phyloP scores from a whole-genome alignment of 176 grass and related monocot species.

The Avena eriantha region DNA sequence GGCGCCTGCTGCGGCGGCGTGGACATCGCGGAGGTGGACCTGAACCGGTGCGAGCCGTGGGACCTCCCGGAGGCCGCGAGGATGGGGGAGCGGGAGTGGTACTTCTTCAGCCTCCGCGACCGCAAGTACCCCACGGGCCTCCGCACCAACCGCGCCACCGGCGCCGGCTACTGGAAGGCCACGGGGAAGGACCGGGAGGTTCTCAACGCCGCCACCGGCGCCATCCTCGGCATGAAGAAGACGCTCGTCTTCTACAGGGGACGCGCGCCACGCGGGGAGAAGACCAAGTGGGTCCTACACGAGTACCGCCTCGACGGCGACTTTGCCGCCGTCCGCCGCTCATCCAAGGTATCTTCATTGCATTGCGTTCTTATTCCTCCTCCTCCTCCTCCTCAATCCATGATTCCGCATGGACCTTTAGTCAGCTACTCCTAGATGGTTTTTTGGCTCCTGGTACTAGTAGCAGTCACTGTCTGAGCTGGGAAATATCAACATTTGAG shows the following conservation, averaged over 20 bases:
- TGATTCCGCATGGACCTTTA: not conserved
- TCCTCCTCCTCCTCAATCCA: constrained; percentile 3
- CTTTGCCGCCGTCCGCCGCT: constrained; percentile 61
- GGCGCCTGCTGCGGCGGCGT: constrained; percentile 81
- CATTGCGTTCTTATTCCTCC: not conserved
- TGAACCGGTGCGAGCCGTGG: constrained; percentile 97
- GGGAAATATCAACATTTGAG: constrained; percentile 13
- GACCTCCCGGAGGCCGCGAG: constrained; percentile 80
- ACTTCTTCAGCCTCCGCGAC: constrained; percentile 97
- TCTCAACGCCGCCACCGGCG: constrained; percentile 61
- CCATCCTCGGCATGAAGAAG: constrained; percentile 94
- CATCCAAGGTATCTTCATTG: constrained; percentile 56
- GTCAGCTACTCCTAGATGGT: not conserved
- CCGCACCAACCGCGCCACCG: constrained; percentile 90
- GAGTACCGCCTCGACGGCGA: constrained; percentile 98
- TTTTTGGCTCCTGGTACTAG: not conserved
- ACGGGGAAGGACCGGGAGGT: constrained; percentile 97
- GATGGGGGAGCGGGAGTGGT: constrained; percentile 98
- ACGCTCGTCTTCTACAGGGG: constrained; percentile 99
- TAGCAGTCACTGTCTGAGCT: not conserved
- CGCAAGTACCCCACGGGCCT: constrained; percentile 94
- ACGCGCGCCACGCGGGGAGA: constrained; percentile 85
- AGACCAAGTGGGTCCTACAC: constrained; percentile 98
- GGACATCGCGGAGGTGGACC: constrained; percentile 87
- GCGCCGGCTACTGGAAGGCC: constrained; percentile 97